phyloP scores from a whole-genome alignment of 2,329 filamentous ascomycete species.

The Plenodomus lindquistii region DNA sequence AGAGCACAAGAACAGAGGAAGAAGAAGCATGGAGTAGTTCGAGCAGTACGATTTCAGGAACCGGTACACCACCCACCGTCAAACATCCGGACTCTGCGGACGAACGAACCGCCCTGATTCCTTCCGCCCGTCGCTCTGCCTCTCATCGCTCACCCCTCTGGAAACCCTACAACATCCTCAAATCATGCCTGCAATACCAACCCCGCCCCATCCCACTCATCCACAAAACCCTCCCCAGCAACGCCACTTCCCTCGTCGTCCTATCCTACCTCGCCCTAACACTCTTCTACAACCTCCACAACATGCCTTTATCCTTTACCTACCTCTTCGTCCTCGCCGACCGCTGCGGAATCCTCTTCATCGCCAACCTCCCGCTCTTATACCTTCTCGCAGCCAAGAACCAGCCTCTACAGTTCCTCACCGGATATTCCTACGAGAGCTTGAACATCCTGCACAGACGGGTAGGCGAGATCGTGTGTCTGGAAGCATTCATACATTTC shows the following conservation, averaged over 20 bases:
- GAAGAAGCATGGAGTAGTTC: conserved; percentile 41
- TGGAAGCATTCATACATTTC: conserved; percentile 62
- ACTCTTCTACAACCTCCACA: conserved; percentile 61
- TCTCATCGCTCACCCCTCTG: conserved; percentile 4
- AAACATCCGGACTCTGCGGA: no score
- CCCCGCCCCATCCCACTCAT: conserved; percentile 61
- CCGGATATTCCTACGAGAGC: conserved; percentile 67
- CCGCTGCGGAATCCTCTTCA: conserved; percentile 58
- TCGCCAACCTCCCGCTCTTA: conserved; percentile 57
- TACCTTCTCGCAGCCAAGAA: conserved; percentile 70
- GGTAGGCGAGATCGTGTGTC: conserved; percentile 64
- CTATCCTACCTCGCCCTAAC: conserved; percentile 58
- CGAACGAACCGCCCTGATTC: no score
- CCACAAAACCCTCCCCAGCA: conserved; percentile 61
- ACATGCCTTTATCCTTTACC: conserved; percentile 52
- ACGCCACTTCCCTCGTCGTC: conserved; percentile 59
- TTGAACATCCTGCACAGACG: conserved; percentile 69
- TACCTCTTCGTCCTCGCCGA: conserved; percentile 64
- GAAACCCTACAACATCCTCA: conserved; percentile 29
- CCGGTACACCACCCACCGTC: conserved; percentile 34
- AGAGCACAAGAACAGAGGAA: conserved; percentile 2
- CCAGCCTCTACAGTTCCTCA: conserved; percentile 63
- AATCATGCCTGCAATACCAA: conserved; percentile 57
- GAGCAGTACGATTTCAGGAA: conserved; percentile 45
- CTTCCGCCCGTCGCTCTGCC: conserved; percentile 39